phyloP scores from a whole-genome alignment of 179 eudicot species.

The Silene noctiflora region DNA sequence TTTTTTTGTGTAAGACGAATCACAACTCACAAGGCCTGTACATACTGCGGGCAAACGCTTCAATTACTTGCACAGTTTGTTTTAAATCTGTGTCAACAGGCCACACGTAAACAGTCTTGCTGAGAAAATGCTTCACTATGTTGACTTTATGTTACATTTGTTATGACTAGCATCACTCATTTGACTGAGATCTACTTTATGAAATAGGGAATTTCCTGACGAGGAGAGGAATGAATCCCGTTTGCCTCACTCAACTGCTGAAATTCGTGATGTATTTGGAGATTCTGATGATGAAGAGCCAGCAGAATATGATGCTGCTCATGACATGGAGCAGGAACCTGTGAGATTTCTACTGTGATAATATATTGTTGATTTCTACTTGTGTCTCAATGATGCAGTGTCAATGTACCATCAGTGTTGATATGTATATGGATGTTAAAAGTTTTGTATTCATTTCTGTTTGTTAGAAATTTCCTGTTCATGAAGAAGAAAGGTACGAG shows the following conservation, averaged over 20 bases:
- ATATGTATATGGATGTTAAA: conserved; percentile 3
- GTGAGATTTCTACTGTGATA: conserved; percentile 35
- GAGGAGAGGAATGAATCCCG: conserved; percentile 72
- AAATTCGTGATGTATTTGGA: conserved; percentile 97
- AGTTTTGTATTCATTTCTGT: conserved; percentile 7
- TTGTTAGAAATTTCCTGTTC: conserved; percentile 65
- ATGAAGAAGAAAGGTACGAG: conserved; percentile 77
- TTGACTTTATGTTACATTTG: neutral
- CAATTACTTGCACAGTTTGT: too few species aligned
- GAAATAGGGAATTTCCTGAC: conserved; percentile 53
- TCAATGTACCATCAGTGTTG: neutral
- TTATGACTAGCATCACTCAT: neutral
- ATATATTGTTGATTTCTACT: conserved; percentile 9
- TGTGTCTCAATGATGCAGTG: conserved; percentile 16
- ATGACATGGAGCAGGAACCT: conserved; percentile 64
- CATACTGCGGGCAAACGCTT: too few species aligned
- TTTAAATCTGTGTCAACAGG: too few species aligned
- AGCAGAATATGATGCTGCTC: conserved; percentile 60
- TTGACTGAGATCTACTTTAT: neutral
- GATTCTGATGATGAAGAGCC: conserved; percentile 97
- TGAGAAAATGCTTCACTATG: neutral
- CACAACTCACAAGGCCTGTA: too few species aligned
- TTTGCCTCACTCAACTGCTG: conserved; percentile 65
- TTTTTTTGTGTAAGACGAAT: neutral
- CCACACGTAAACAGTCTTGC: neutral